phyloP scores from a whole-genome alignment of 2,329 filamentous ascomycete genomes.

The Chalara sp. region DNA sequence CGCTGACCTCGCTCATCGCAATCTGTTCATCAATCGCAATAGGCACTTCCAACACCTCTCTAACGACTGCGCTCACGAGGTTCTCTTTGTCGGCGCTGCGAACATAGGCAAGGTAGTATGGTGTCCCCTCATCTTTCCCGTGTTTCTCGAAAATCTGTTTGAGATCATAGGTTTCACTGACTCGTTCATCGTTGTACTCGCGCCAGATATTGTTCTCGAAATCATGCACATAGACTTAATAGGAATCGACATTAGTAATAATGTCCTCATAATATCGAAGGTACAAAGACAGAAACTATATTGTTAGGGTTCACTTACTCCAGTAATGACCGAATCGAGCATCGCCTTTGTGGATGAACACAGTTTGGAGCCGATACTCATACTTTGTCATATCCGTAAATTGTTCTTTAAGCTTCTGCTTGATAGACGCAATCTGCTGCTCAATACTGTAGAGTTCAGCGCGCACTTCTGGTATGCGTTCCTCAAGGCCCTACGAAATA shows the following conservation, averaged over 20 bases:
- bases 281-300: too few relatives aligned
- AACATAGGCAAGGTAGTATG: conserved; percentile 82
- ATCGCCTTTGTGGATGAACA: conserved; percentile 81
- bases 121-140: conserved; percentile 63
- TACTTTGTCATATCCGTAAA: conserved; percentile 59
- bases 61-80: conserved; percentile 49
- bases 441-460: conserved; percentile 38
- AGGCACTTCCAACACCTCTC: conserved; percentile 25
- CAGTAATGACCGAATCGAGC: conserved; percentile 83
- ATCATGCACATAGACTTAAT: conserved; percentile 72
- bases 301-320: conserved; percentile 21
- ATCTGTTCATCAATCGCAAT: too few relatives aligned
- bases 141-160: conserved; percentile 59
- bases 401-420: conserved; percentile 36
- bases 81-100: conserved; percentile 55
- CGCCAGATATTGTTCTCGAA: conserved; percentile 78
- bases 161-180: conserved; percentile 60
- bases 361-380: conserved; percentile 79
- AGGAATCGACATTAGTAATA: too few relatives aligned
- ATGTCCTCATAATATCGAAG: too few relatives aligned
- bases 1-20: too few relatives aligned
- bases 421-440: conserved; percentile 40
- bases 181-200: conserved; percentile 85
- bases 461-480: conserved; percentile 36
- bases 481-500: conserved; percentile 30